Base-by-base conservation (phyloP, 2,329 filamentous ascomycete genomes). In the Fusarium cicatricum region DNA sequence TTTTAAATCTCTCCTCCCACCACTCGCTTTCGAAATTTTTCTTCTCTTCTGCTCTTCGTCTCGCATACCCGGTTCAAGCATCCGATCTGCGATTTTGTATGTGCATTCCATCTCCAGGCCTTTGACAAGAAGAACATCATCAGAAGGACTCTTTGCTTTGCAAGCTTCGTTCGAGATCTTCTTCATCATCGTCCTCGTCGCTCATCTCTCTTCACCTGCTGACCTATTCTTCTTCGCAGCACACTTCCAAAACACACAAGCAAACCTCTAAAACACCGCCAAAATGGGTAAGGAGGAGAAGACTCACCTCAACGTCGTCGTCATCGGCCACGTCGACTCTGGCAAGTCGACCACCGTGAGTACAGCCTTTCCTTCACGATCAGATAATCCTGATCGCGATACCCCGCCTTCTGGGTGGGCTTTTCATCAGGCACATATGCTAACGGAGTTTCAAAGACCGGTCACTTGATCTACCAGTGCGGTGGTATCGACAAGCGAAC, bases 401-500 rank as follows among this genome's bases (percentile, higher is more conserved):
- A 50, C 51, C 60, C 62, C 47, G 60, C 64, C 51, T 21, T 11
- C 31, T 42, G 44, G 42, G 32, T 23, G 61, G 62, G 61, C 34
- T 23, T n/a, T 19, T 17, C 7, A 14, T 32, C 5, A 31, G 11
- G 8, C 11, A 23, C 33, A 50, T 19, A 54, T 63, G 57, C 68
- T 68, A 53, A 74, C 59, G 72, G 58, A 71, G 62, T 70, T 71
- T 12, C 70, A 74, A 72, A 80, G 79, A 90, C 82, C 74, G 87
- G 89, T 81, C 89, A 94, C 86, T 89, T 99, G 89, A 98, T 99
- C 91, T 98, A 98, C 92, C 94, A 99, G 90, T 98, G 95, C 87
- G 95, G 95, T 90, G 95, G 95, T 92, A 99, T 98, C 79, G 95
- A 99, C 91, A 92, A 94, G 88, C 94, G 95, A 92, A 98, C 94